A percentile compares a stretch with the other conserved stretches of the same genome.
Conservation (phyloP, 176 grass and related monocot genomes). For the Oryza coarctata region DNA sequence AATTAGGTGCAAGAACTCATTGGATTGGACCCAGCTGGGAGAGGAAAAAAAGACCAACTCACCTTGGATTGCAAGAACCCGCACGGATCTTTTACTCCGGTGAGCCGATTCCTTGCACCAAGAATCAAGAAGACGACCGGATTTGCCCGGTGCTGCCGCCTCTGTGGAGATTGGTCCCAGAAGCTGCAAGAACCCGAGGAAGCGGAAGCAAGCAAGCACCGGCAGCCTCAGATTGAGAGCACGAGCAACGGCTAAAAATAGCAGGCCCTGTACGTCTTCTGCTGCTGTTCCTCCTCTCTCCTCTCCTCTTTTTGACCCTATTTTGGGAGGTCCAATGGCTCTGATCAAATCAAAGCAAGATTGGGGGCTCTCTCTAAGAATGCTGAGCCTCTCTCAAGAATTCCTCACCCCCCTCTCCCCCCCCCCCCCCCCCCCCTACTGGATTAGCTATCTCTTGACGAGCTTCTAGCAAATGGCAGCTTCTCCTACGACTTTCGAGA, state of each 20-base stretch:
- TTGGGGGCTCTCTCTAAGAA: too few relatives aligned
- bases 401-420: too few relatives aligned
- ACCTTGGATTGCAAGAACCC: constrained; percentile 30
- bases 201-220: constrained; percentile 14
- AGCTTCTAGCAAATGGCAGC: background rate
- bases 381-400: background rate
- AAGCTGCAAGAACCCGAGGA: constrained; percentile 24
- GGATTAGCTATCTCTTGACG: background rate
- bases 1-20: background rate
- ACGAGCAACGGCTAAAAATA: constrained; percentile 42
- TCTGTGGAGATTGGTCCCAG: background rate
- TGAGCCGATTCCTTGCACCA: background rate
- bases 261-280: background rate
- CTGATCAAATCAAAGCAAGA: constrained; percentile 18
- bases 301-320: constrained; percentile 13
- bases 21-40: too few relatives aligned
- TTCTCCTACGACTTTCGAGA: constrained; percentile 9
- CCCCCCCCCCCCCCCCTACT: background rate
- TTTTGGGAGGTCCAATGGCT: constrained; percentile 31
- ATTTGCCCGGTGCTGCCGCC: constrained; percentile 30
- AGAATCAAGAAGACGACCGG: constrained; percentile 23
- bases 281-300: background rate
- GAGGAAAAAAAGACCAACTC: background rate
- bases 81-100: background rate
- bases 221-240: constrained; percentile 33